Evolutionary conservation across 1,284 basidiomycete genomes (phyloP).

Genomic region (Sanghuangporus weigelae): DNA sequence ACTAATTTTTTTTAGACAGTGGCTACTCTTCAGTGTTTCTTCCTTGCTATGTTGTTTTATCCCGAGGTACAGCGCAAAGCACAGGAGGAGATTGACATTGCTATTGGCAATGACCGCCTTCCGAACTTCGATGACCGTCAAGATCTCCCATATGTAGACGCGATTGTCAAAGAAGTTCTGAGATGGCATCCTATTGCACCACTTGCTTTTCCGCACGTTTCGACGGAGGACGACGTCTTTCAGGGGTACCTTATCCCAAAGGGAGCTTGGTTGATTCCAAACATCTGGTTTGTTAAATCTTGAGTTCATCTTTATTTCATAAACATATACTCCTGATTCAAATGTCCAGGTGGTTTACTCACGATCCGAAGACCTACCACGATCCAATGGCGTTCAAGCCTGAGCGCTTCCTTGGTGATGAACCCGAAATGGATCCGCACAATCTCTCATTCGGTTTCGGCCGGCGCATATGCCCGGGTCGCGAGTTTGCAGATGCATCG

Average conservation of each 20-base stretch:
- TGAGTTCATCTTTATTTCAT: background rate
- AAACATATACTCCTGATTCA: too few species aligned
- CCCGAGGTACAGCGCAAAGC: conserved; percentile 24
- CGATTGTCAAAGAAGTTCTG: conserved; percentile 25
- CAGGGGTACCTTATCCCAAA: conserved; percentile 20
- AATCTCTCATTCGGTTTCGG: conserved; percentile 15
- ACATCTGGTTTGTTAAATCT: conserved; percentile 8
- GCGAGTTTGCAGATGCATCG: conserved; percentile 18
- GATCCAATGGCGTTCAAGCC: conserved; percentile 19
- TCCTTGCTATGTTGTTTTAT: conserved; percentile 26
- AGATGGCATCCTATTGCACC: conserved; percentile 28
- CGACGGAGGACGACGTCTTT: conserved; percentile 16
- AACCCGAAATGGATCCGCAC: conserved; percentile 13
- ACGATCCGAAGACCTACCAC: conserved; percentile 13
- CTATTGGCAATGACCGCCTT: conserved; percentile 23
- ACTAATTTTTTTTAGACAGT: conserved; percentile 13
- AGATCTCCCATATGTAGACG: conserved; percentile 26
- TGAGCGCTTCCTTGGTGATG: conserved; percentile 17
- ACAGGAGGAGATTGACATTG: conserved; percentile 26
- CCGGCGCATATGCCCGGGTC: conserved; percentile 16
- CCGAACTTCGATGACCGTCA: conserved; percentile 25
- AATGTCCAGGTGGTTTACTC: conserved; percentile 13
- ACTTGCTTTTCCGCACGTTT: conserved; percentile 19
- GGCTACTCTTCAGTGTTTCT: conserved; percentile 18
- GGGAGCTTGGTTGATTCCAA: conserved; percentile 16